Base-by-base conservation (phyloP, 192 early-diverging fungal genomes). In the Spizellomyces punctatus region DNA sequence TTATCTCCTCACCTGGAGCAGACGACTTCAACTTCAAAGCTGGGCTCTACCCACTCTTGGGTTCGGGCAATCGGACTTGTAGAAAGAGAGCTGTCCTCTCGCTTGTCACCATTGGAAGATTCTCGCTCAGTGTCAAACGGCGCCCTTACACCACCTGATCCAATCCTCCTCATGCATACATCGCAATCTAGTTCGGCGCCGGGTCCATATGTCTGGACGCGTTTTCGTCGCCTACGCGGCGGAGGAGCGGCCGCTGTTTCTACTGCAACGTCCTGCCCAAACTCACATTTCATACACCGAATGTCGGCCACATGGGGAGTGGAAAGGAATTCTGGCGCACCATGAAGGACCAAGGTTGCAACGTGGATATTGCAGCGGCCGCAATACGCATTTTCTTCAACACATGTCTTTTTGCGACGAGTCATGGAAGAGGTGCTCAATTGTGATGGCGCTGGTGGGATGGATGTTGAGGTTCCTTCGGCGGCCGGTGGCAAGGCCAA, bases 1-100 rank as follows among this genome's bases (percentile, higher is more conserved):
- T 36, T 36, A 3, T 36, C 27, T 36, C 27, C 27, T 36, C 27
- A 86, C 6, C 63, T 46, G 7, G 42, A 46, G 63, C 84, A 86
- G 9, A 86, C 68, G 58, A 79, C 72, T 56, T 76, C 79, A 43
- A 82, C 75, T 17, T 77, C 65, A 44, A 84, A 71, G 16, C 68
- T 69, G 0, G 68, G 65, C 5, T 48, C 42, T 16, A 46, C 64
- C 70, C 68, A 66, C 46, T 75, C 66, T 41, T 57, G 50, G 19
- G 19, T n/a, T 46, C 59, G n/a, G 1, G 42, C 12, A 19, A 27
- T 72, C 41, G 19, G 19, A 27, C n/a, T 41, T n/a, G 12, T 52
- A 50, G 43, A 72, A 21, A 27, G 22, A 43, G 43, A 66, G 67
- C 69, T 19, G 27, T 10, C 46, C 10, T 61, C 12, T 12, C 22